Evolutionary conservation across 495 filamentous ascomycete genomes (phyloP).

Genomic region (Penicilliopsis zonata): DNA sequence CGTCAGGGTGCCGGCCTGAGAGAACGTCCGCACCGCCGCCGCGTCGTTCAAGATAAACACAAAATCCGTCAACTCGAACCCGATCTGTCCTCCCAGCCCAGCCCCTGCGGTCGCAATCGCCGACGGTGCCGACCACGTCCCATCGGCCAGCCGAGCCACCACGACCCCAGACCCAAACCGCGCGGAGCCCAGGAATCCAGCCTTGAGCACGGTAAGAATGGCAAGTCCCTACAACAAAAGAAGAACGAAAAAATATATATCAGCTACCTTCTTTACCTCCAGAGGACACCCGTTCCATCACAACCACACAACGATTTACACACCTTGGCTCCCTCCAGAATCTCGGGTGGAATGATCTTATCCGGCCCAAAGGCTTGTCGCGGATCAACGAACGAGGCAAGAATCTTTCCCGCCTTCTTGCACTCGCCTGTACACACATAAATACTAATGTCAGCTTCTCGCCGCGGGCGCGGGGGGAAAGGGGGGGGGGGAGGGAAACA

Average conservation of each 20-base stretch:
- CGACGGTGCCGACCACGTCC: slow-evolving; percentile 85
- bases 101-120: slow-evolving; percentile 85
- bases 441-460: slow-evolving; percentile 12
- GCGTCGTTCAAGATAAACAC: slow-evolving; percentile 97
- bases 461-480: slow-evolving; percentile 25
- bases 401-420: slow-evolving; percentile 84
- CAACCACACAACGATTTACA: no score
- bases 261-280: neutral
- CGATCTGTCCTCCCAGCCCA: slow-evolving; percentile 93
- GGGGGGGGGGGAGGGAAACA: slow-evolving; percentile 4
- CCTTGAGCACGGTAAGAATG: slow-evolving; percentile 89
- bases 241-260: neutral
- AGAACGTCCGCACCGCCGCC: slow-evolving; percentile 85
- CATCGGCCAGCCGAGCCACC: slow-evolving; percentile 84
- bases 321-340: slow-evolving; percentile 88
- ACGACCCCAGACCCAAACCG: slow-evolving; percentile 91
- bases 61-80: slow-evolving; percentile 95
- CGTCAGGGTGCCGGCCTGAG: slow-evolving; percentile 80
- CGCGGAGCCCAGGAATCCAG: slow-evolving; percentile 85
- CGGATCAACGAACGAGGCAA: slow-evolving; percentile 90
- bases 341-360: slow-evolving; percentile 88
- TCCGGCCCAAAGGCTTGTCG: slow-evolving; percentile 91
- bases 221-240: slow-evolving; percentile 61
- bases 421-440: slow-evolving; percentile 53
- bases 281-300: no score